These are phyloP conservation scores for Lactarius indigo DNA, from an alignment of 768 basidiomycete species.

Conservation along the genomic window DNA sequence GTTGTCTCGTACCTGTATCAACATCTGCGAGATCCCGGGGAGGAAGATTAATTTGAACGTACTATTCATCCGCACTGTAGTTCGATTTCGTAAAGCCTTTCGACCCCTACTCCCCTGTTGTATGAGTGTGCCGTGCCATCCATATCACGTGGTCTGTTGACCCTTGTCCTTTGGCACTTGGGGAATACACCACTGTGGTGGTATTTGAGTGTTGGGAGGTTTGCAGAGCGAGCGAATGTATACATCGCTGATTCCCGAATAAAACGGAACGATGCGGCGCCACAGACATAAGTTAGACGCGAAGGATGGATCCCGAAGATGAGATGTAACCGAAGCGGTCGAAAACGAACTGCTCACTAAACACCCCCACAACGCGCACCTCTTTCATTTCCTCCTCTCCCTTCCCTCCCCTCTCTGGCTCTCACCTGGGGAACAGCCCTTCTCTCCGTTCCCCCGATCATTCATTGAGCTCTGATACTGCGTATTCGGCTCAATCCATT, in stretches of 20 bases:
- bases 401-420: neutral
- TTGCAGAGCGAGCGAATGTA: neutral
- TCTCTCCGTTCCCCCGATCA: neutral
- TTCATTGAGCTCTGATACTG: constrained; percentile 7
- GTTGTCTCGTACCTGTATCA: neutral
- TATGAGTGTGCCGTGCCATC: neutral
- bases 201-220: too few species aligned
- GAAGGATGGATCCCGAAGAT: constrained; percentile 10
- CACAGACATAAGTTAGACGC: constrained; percentile 11
- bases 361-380: constrained; percentile 13
- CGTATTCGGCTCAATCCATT: constrained; percentile 12
- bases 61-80: neutral
- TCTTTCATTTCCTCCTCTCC: neutral
- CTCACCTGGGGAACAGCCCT: constrained; percentile 2
- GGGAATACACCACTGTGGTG: too few species aligned
- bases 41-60: neutral
- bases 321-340: neutral
- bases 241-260: constrained; percentile 7
- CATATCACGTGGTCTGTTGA: neutral
- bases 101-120: neutral
- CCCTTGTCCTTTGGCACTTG: neutral
- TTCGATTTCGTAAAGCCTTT: neutral
- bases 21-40: neutral
- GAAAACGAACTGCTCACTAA: constrained; percentile 1
- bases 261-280: constrained; percentile 4